A percentile compares a stretch with the other conserved stretches of the same genome.
Evolutionary conservation across 2,329 filamentous ascomycete species (phyloP).

Genomic region (Ascocoryne sarcoides): DNA sequence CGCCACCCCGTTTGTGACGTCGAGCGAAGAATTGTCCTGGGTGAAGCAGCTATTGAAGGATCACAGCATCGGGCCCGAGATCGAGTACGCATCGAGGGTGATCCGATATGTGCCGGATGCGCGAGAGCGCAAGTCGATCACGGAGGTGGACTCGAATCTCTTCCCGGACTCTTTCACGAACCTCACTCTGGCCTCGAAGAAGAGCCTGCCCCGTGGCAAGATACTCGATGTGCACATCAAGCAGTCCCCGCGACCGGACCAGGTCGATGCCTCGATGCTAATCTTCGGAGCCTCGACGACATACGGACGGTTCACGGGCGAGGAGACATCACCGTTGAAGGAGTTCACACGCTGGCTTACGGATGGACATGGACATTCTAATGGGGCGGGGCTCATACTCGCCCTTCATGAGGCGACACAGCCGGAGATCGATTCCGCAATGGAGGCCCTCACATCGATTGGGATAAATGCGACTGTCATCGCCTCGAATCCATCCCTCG

Average conservation of each 20-base stretch:
- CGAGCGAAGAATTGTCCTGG: constrained; percentile 15
- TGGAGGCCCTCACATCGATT: constrained; percentile 35
- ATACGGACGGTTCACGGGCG: constrained; percentile 45
- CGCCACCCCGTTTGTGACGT: not conserved
- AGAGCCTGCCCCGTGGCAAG: constrained; percentile 13
- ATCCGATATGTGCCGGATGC: constrained; percentile 25
- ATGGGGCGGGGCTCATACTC: constrained; percentile 48
- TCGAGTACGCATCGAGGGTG: constrained; percentile 23
- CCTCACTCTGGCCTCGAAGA: constrained; percentile 12
- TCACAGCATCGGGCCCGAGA: constrained; percentile 20
- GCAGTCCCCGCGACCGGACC: constrained; percentile 39
- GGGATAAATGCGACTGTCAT: constrained; percentile 51
- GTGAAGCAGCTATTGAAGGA: constrained; percentile 19
- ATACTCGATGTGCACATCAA: constrained; percentile 23
- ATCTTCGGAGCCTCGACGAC: constrained; percentile 53
- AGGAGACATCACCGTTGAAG: constrained; percentile 42
- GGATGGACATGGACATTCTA: constrained; percentile 44
- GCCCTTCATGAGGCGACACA: constrained; percentile 44
- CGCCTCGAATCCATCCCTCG: constrained; percentile 42
- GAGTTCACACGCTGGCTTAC: constrained; percentile 54
- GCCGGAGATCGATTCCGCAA: constrained; percentile 40
- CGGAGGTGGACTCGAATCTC: constrained; percentile 20
- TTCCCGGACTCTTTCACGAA: constrained; percentile 21
- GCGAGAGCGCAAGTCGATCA: constrained; percentile 17
- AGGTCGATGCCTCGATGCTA: constrained; percentile 46